Percentiles rank a stretch among this genome's conserved stretches.
Conservation (phyloP, 371 early-diverging fungal genomes). For the Actinomortierella wolfii region DNA sequence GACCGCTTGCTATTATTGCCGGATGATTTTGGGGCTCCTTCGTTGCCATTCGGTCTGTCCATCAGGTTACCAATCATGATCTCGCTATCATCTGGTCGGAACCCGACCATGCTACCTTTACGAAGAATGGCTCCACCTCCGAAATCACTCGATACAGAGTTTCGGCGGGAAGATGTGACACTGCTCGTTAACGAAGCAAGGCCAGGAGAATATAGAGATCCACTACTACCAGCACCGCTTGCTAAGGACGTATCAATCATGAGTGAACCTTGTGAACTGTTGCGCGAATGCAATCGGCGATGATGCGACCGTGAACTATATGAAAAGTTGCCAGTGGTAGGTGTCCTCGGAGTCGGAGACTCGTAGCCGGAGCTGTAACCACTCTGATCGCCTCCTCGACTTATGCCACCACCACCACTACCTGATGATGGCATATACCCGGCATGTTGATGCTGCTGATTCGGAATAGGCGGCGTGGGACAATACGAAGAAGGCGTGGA, state of each 20-base stretch:
- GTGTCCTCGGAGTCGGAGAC: conserved; percentile 4
- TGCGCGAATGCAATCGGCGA: conserved; percentile 14
- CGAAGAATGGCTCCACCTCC: conserved; percentile 8
- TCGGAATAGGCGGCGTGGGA: conserved; percentile 15
- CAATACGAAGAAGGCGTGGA: conserved; percentile 6
- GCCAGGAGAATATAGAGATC: conserved; percentile 11
- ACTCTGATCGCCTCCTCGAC: neutral
- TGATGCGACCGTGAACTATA: conserved; percentile 1
- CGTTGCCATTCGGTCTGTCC: too few relatives aligned
- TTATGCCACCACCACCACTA: neutral
- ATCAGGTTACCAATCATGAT: too few relatives aligned
- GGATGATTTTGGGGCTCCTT: too few relatives aligned
- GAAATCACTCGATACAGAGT: conserved; percentile 13
- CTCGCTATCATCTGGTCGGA: too few relatives aligned
- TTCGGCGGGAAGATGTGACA: conserved; percentile 18
- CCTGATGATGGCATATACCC: conserved; percentile 1
- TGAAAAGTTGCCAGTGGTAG: conserved; percentile 2
- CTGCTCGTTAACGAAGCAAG: conserved; percentile 20
- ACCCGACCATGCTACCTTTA: neutral
- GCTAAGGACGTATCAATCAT: conserved; percentile 13
- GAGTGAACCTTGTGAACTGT: conserved; percentile 19
- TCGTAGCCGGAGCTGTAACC: conserved; percentile 20
- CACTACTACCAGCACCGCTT: neutral
- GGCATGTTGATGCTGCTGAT: conserved; percentile 13
- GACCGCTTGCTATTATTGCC: too few relatives aligned